Evolutionary conservation across 1,284 basidiomycete genomes (phyloP).

Genomic region (Ceratobasidium sp.): DNA sequence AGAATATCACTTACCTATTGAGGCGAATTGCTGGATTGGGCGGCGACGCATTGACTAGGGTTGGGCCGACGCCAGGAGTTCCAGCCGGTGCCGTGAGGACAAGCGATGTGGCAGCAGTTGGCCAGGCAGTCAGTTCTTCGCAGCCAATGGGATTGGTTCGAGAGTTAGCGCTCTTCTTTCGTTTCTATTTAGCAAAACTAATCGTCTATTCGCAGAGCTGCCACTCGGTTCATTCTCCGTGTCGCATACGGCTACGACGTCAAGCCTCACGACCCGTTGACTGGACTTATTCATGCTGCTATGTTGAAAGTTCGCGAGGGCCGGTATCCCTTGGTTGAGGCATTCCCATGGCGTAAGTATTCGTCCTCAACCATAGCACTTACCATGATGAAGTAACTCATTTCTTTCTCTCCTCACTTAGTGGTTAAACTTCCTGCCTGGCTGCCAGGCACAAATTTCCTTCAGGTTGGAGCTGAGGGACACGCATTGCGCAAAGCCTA

Average conservation of each 20-base stretch:
- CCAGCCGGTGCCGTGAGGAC: neutral
- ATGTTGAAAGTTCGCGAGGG: slow-evolving; percentile 37
- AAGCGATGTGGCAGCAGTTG: slow-evolving; percentile 7
- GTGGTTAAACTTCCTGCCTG: slow-evolving; percentile 25
- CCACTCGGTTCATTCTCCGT: slow-evolving; percentile 37
- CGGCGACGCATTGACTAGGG: slow-evolving; percentile 47
- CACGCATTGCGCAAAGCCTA: slow-evolving; percentile 22
- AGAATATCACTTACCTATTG: slow-evolving; percentile 26
- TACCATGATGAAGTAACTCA: neutral
- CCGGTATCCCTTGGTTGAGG: slow-evolving; percentile 38
- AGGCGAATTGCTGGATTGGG: slow-evolving; percentile 51
- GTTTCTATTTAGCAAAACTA: neutral
- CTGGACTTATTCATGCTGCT: slow-evolving; percentile 35
- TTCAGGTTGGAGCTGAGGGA: slow-evolving; percentile 32
- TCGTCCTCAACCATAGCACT: neutral
- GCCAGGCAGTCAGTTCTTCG: slow-evolving; percentile 11
- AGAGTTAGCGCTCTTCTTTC: slow-evolving; percentile 14
- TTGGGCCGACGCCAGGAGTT: neutral
- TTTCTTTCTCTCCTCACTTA: neutral
- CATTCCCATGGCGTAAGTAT: slow-evolving; percentile 42
- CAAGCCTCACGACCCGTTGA: slow-evolving; percentile 42
- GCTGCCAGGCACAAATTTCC: slow-evolving; percentile 36
- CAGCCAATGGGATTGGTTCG: slow-evolving; percentile 32
- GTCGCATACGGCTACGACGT: slow-evolving; percentile 44
- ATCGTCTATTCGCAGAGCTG: slow-evolving; percentile 20